These are phyloP conservation scores for Paramecium tetraurelia DNA, from an alignment of 73 alveolate species.

Conservation along the genomic window DNA sequence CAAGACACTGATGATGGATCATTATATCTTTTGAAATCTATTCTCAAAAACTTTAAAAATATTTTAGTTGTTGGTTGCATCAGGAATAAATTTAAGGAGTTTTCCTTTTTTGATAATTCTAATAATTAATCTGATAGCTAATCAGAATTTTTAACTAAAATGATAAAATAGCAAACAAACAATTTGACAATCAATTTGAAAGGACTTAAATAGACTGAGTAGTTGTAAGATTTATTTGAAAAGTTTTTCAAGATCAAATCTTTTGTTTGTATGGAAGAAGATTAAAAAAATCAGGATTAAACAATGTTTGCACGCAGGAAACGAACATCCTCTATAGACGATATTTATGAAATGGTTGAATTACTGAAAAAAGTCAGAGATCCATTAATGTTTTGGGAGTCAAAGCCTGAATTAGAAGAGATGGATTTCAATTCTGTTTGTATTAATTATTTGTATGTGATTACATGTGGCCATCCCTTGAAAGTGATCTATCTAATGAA, in stretches of 20 bases:
- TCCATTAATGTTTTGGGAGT: constrained; percentile 44
- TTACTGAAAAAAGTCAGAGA: constrained; percentile 16
- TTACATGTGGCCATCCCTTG: neutral
- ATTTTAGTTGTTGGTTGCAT: neutral
- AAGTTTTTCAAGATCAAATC: neutral
- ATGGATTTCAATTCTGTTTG: constrained; percentile 37
- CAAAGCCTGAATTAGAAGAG: constrained; percentile 24
- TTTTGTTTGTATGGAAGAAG: constrained; percentile 29
- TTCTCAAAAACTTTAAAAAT: neutral
- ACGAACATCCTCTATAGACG: neutral
- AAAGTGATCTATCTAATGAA: neutral
- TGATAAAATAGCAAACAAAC: neutral
- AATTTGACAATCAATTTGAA: neutral
- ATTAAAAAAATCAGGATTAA: constrained; percentile 1
- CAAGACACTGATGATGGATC: constrained; percentile 27
- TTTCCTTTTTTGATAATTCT: neutral
- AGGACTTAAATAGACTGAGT: neutral
- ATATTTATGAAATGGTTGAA: constrained; percentile 25
- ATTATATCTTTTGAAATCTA: neutral
- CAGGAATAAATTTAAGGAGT: neutral
- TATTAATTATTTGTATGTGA: neutral
- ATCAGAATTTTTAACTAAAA: neutral
- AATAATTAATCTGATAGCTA: neutral
- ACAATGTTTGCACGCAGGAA: neutral
- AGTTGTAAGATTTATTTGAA: neutral